Evolutionary conservation across 306 rosid species (phyloP), one percentile per base, ranked within the genome.

Genomic region (Alnus rubra): DNA sequence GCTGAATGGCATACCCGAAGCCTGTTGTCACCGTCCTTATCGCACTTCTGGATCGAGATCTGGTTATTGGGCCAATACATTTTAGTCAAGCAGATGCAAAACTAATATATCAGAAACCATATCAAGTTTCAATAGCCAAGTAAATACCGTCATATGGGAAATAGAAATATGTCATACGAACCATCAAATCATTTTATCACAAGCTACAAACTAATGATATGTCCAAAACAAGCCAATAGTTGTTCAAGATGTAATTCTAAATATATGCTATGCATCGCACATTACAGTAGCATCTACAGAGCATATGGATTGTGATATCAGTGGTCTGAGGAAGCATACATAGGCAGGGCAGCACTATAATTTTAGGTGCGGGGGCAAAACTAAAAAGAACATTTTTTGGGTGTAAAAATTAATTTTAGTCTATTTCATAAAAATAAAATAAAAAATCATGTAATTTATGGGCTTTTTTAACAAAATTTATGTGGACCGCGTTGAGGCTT

Each of bases 31-130:
- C 97, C 97, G 35, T 94, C 98, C 78, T 82, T 79, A 58, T 92
- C 98, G 18, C 97, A 94, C 83, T 91, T 94, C 70, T 94, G 98
- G 84, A 94, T 94, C 0, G 97, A 94, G 82, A 94, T 94, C 98
- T 94, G 92, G 64, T 64, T 53, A 78, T 79, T 30, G 60, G 55
- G 19, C 53, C 56, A 78, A 56, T 70, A 18, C 39, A 52, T 69
- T 39, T 80, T 31, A 81, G 82, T 73, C 51, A 80, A 65, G 69
- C 23, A 84, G 18, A 83, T 59, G 78, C 49, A 42, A 39, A 8
- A 1, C 11, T 16, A 67, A 67, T 31, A 15, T 3, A 28, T 28
- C 65, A 10, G 28, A 23, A 37, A 1, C 33, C 65, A 10, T 28
- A 28, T 23, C 37, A 59, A 59, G 37, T 28, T 28, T 59, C 65